These are phyloP conservation scores for Leccinum brunneo-olivaceum DNA, from an alignment of 1,284 basidiomycete genomes.

Conservation along the genomic window DNA sequence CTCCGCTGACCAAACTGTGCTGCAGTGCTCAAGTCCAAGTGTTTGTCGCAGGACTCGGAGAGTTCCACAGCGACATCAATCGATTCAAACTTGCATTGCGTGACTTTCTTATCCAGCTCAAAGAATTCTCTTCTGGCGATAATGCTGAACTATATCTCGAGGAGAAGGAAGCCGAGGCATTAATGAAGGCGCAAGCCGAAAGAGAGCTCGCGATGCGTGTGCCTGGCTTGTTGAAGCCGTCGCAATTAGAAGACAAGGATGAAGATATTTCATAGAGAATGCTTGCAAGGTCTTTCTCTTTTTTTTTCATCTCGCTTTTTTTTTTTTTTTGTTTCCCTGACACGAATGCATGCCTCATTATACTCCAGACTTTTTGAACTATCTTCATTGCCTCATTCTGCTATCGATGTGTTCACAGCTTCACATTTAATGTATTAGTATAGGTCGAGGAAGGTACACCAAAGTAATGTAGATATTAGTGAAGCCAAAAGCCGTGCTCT, in stretches of 20 bases:
- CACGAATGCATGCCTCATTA: constrained; percentile 18
- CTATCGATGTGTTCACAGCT: constrained; percentile 29
- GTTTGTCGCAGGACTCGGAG: constrained; percentile 79
- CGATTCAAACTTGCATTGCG: constrained; percentile 94
- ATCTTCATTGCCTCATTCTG: constrained; percentile 27
- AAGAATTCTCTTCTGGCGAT: constrained; percentile 78
- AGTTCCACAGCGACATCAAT: constrained; percentile 84
- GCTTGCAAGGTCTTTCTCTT: background rate
- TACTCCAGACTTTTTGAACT: constrained; percentile 23
- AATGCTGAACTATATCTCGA: constrained; percentile 87
- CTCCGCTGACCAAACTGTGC: constrained; percentile 11
- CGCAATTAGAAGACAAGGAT: constrained; percentile 87
- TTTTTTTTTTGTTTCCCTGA: constrained; percentile 11
- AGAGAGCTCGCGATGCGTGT: constrained; percentile 87
- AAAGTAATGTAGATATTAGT: constrained; percentile 27
- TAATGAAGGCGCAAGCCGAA: constrained; percentile 67
- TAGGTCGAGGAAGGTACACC: constrained; percentile 26
- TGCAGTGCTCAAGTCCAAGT: constrained; percentile 63
- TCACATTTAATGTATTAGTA: constrained; percentile 36
- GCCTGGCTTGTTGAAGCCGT: constrained; percentile 98
- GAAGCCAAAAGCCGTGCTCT: too few relatives aligned
- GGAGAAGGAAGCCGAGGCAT: constrained; percentile 87
- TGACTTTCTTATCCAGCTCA: constrained; percentile 86
- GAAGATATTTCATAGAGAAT: constrained; percentile 62
- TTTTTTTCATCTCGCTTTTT: background rate